These are phyloP conservation scores for Erodium trifolium DNA, from an alignment of 441 rosid species.

Conservation along the genomic window DNA sequence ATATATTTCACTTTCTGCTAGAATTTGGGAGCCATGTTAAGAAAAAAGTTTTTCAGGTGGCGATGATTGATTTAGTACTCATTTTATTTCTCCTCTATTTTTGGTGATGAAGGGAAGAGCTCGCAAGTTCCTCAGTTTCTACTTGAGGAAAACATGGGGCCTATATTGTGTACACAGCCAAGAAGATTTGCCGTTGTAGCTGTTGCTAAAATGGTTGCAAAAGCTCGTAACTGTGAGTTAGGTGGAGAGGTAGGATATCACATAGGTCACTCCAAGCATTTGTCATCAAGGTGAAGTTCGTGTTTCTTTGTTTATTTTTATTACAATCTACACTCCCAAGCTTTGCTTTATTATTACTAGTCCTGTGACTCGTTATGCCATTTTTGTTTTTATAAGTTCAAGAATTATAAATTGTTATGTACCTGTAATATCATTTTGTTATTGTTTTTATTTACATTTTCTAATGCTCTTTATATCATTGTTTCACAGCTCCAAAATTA, in stretches of 20 bases:
- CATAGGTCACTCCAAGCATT: conserved; percentile 68
- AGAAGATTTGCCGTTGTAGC: conserved; percentile 97
- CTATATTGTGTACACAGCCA: conserved; percentile 82
- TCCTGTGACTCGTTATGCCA: no score
- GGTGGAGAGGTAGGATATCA: conserved; percentile 93
- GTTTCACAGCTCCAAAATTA: conserved; percentile 61
- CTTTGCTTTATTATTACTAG: not conserved
- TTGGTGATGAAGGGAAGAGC: conserved; percentile 64
- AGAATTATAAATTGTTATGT: no score
- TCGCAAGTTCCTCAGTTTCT: conserved; percentile 95
- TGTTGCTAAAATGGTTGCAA: conserved; percentile 89
- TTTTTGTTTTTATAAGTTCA: no score
- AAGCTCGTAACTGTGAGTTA: conserved; percentile 66
- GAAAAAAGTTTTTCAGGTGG: not conserved
- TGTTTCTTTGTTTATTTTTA: not conserved
- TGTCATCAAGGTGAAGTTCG: conserved; percentile 45
- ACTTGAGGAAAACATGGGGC: conserved; percentile 58
- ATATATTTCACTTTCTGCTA: not conserved
- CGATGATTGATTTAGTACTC: not conserved
- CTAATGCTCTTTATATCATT: not conserved
- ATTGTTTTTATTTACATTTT: not conserved
- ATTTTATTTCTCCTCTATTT: conserved; percentile 7
- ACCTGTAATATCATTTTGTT: no score
- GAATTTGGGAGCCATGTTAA: not conserved
- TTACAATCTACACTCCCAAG: not conserved